Evolutionary conservation across 805 yeast genomes (phyloP), one percentile per base, ranked within the genome.

Genomic region (Hanseniaspora clermontiae): DNA sequence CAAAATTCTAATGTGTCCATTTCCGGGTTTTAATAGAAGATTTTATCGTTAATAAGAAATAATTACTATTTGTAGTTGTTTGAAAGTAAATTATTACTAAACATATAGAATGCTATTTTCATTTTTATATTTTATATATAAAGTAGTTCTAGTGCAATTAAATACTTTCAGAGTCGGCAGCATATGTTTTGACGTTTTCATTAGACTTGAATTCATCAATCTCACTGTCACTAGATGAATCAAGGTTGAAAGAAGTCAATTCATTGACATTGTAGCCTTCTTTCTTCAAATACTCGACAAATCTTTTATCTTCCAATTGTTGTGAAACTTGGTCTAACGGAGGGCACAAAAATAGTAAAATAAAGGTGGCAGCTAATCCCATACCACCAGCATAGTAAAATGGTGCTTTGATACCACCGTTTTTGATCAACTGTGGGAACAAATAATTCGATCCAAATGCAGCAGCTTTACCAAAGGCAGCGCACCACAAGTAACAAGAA

Each of bases 401-500:
- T 49, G 58, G 58, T 2, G 85, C 95, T 68, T 80, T 80, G 65
- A 80, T 74, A 61, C 91, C 93, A 59, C 68, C 64, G 59, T 74
- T 71, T 9, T 74, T 67, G 60, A 83, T 81, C 65, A 90, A 84
- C 52, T 81, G 78, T 47, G 96, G 96, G 79, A 91, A 90, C 32
- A 84, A 83, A 66, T 83, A 88, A 49, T 93, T 83, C 57, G 96
- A 96, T 27, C 83, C 86, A 66, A 89, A 89, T 1, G 96, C 97
- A 66, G 97, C 97, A 59, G 88, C 74, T 70, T 90, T 90, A 66
- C 96, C 97, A 53, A 82, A 63, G 31, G 96, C 96, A 58, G 96
- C 96, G 49, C 95, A 91, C 64, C 88, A 75, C 63, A 93, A 93
- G 67, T 90, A 90, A 70, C 84, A 87, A 64, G 85, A 86, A 58